Conservation (phyloP, 257 asterid species). For the Fraxinus pennsylvanica region DNA sequence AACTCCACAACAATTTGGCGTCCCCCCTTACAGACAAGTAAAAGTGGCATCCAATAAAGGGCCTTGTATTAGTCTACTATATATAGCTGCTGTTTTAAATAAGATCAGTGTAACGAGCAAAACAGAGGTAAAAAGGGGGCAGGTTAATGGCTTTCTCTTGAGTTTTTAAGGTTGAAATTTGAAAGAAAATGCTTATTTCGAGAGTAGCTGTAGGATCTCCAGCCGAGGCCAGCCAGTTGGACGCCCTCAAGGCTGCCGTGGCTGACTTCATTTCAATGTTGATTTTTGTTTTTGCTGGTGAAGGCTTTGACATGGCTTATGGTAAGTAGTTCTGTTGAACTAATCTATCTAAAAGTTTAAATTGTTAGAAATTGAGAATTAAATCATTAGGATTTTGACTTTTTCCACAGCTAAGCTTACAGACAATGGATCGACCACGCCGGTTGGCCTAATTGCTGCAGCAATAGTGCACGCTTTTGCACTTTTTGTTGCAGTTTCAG, state of each 20-base stretch:
- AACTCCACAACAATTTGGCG: background rate
- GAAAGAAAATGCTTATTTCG: background rate
- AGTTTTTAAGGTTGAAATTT: background rate
- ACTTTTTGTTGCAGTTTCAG: constrained; percentile 1
- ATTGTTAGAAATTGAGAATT: background rate
- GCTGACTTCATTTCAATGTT: background rate
- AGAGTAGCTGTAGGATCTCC: background rate
- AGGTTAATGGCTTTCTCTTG: background rate
- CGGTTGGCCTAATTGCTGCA: constrained; percentile 5
- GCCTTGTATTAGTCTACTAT: background rate
- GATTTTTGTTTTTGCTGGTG: background rate
- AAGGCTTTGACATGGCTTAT: background rate
- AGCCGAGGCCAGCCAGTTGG: background rate
- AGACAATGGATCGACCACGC: background rate
- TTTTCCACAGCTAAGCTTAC: background rate
- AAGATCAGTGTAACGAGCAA: background rate
- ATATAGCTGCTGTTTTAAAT: background rate
- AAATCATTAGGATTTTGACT: background rate
- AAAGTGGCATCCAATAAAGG: background rate
- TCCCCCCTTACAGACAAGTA: background rate
- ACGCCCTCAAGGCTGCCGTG: background rate
- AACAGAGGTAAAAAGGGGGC: background rate
- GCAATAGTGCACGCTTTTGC: background rate
- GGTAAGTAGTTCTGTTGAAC: background rate
- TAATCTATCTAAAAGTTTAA: background rate